Evolutionary conservation across 2,329 filamentous ascomycete species (phyloP).

Genomic region (Fusarium domesticum): DNA sequence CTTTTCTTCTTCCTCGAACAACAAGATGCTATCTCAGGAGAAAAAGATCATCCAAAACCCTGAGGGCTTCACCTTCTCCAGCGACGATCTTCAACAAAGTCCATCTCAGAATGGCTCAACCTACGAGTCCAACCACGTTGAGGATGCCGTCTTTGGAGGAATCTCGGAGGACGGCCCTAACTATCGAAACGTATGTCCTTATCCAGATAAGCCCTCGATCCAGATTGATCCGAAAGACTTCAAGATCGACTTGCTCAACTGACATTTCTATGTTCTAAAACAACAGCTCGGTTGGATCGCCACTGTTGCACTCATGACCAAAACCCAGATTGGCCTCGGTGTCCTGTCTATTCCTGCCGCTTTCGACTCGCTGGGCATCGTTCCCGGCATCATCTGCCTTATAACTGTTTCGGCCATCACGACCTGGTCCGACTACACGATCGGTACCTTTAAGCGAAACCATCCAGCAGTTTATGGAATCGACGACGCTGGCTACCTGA

Average conservation of each 20-base stretch:
- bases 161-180: constrained; percentile 24
- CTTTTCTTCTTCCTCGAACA: no score
- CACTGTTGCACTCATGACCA: constrained; percentile 44
- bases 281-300: constrained; percentile 39
- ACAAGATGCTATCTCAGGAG: neutral
- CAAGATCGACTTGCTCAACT: constrained; percentile 21
- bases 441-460: constrained; percentile 48
- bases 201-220: neutral
- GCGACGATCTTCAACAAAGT: neutral
- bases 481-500: constrained; percentile 46
- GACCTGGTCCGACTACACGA: constrained; percentile 46
- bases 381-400: constrained; percentile 44
- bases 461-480: constrained; percentile 51
- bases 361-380: constrained; percentile 43
- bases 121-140: neutral
- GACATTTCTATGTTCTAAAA: no score
- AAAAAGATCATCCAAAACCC: neutral
- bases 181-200: constrained; percentile 20
- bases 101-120: neutral
- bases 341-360: constrained; percentile 29
- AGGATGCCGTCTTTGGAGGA: constrained; percentile 28
- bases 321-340: constrained; percentile 41
- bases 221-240: neutral
- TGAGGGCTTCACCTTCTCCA: neutral
- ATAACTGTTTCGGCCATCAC: constrained; percentile 40